Base-by-base conservation (phyloP, 164 flowering plant genomes). In the Berberis thunbergii region DNA sequence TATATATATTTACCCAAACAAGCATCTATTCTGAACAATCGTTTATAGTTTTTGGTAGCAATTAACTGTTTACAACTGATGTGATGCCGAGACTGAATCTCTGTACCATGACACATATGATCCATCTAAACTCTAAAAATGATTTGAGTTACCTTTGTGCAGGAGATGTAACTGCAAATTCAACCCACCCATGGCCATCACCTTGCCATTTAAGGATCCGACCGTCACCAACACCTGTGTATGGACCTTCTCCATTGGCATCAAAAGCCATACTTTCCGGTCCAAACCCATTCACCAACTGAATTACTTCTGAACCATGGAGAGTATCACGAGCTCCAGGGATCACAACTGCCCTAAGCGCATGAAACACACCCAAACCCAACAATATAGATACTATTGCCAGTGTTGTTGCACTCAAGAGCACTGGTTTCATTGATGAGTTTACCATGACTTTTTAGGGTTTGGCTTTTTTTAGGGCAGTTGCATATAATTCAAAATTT, bases 211-310 rank as follows among this genome's bases (percentile, higher is more conserved):
- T 81, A 43, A 85, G 81, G 45, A 87, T 68, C 58, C 86, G 74
- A 53, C 94, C 94, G 61, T 85, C 89, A 48, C 84, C 82, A 42
- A 87, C 89, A 9, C 94, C 88, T 43, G 82, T 74, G 73, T 87
- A 87, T 6, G 89, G 94, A 6, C 94, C 94, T 0, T 60, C 76
- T 0, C 94, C 94, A 43, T 54, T 67, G 13, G 78, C 77, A 64
- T 87, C 89, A 64, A 87, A 87, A 1, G 76, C 88, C 38, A 87
- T 61, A 62, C 89, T 85, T 74, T 85, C 94, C 44, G 94, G 88
- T 7, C 94, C 94, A 42, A 78, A 10, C 1, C 83, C 86, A 5
- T 75, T 79, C 50, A 61, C 2, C 2, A 84, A 43, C 1, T 11
- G 54, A 46, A 85, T 42, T 1, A 68, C 8, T 48, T 72, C 9